A percentile compares a stretch with the other conserved stretches of the same genome.
phyloP scores from a whole-genome alignment of 139 green algal genomes.

The Chlamydomonas incerta region DNA sequence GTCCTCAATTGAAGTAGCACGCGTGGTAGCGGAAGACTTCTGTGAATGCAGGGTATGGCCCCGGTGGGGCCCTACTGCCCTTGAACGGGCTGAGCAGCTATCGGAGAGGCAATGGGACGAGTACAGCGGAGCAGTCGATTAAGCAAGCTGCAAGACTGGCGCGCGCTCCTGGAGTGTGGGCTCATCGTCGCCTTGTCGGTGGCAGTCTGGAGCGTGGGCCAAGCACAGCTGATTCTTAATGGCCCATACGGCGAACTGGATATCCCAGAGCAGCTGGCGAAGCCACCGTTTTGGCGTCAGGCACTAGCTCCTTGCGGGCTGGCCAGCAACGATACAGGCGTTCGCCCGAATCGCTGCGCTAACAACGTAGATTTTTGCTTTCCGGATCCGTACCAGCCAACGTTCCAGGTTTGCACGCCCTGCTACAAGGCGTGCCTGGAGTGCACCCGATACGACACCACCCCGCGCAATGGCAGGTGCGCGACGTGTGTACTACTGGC shows the following conservation, averaged over 20 bases:
- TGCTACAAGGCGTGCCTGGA: slow-evolving; percentile 18
- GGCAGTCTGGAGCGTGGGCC: not conserved
- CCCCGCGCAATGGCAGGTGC: not conserved
- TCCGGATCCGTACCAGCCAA: not conserved
- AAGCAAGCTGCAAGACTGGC: too few species aligned
- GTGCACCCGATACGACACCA: slow-evolving; percentile 3
- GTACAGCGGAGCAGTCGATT: too few species aligned
- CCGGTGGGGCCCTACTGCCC: too few species aligned
- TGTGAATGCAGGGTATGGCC: too few species aligned
- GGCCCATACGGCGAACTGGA: not conserved
- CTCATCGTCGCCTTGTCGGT: too few species aligned
- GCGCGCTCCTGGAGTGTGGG: too few species aligned
- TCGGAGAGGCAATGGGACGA: too few species aligned
- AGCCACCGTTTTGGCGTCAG: slow-evolving; percentile 19
- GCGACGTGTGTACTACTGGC: not conserved
- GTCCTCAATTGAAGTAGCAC: too few species aligned
- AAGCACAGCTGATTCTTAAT: not conserved
- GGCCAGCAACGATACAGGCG: not conserved
- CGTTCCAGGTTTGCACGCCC: slow-evolving; percentile 1
- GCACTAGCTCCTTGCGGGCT: not conserved
- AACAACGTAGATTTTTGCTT: slow-evolving; percentile 21
- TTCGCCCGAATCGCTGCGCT: not conserved
- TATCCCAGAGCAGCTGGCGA: not conserved
- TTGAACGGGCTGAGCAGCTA: too few species aligned
- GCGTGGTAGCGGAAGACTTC: too few species aligned